Conservation (phyloP, 163 green algal genomes). For the Chloromonas sp. region DNA sequence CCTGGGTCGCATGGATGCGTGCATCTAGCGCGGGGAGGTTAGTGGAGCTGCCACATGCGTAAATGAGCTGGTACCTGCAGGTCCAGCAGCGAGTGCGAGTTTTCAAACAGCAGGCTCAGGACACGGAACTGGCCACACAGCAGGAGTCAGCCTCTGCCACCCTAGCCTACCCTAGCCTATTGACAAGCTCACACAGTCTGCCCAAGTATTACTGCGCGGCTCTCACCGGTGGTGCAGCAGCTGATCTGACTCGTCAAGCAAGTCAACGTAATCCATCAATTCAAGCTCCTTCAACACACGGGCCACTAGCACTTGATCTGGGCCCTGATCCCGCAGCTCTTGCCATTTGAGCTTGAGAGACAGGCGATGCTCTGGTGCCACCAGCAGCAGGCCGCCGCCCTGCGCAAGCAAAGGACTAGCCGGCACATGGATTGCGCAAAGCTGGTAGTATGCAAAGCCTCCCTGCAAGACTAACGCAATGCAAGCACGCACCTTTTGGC, state of each 20-base stretch:
- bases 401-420: neutral
- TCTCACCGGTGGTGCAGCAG: conserved; percentile 47
- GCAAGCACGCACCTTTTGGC: conserved; percentile 21
- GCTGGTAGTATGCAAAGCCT: neutral
- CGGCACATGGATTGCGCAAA: neutral
- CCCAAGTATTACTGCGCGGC: too few species aligned
- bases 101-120: too few species aligned
- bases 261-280: conserved; percentile 30
- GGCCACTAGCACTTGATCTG: neutral
- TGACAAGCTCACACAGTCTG: too few species aligned
- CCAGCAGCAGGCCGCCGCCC: conserved; percentile 47
- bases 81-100: too few species aligned
- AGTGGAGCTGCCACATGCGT: neutral
- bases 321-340: conserved; percentile 20
- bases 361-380: conserved; percentile 38
- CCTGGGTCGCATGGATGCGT: neutral
- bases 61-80: neutral
- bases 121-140: neutral
- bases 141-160: too few species aligned
- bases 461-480: too few species aligned
- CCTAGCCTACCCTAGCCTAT: too few species aligned
- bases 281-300: conserved; percentile 18
- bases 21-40: neutral
- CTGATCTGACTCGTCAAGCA: conserved; percentile 63
- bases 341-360: conserved; percentile 43